Percentiles rank a stretch among this genome's conserved stretches.
phyloP scores from a whole-genome alignment of 1,284 basidiomycete genomes.

The Microbotryum scabiosae region DNA sequence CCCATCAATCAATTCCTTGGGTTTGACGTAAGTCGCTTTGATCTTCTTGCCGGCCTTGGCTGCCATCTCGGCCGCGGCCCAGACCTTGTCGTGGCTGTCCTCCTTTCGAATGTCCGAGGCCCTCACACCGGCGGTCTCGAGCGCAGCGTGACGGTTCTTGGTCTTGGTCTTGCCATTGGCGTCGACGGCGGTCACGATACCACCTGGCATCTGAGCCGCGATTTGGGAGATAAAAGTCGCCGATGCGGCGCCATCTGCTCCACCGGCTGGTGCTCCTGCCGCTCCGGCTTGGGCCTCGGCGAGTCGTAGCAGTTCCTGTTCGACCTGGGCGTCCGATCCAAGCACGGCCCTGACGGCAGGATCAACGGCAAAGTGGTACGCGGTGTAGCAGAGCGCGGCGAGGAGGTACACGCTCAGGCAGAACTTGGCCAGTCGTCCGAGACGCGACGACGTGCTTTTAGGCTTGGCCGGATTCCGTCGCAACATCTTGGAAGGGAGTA shows the following conservation, averaged over 20 bases:
- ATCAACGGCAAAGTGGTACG: slow-evolving; percentile 21
- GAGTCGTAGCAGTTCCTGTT: too few relatives aligned
- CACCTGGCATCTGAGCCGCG: not conserved
- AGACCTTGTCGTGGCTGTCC: slow-evolving; percentile 25
- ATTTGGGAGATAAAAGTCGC: not conserved
- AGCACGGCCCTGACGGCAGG: slow-evolving; percentile 8
- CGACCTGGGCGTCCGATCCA: not conserved
- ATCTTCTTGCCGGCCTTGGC: slow-evolving; percentile 21
- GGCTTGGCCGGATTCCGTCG: not conserved
- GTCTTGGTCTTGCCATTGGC: not conserved
- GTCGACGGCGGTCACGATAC: too few relatives aligned
- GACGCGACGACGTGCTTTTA: slow-evolving; percentile 1
- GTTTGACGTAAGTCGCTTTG: slow-evolving; percentile 16
- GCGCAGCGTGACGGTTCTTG: slow-evolving; percentile 24
- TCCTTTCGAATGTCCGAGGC: slow-evolving; percentile 28
- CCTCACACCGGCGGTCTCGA: slow-evolving; percentile 29
- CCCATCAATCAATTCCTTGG: slow-evolving; percentile 17
- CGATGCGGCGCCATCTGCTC: not conserved
- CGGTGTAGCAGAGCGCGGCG: slow-evolving; percentile 30
- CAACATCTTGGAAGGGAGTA: too few relatives aligned
- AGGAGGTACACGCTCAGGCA: slow-evolving; percentile 29
- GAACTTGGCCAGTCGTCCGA: slow-evolving; percentile 22
- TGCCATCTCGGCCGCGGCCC: slow-evolving; percentile 24
- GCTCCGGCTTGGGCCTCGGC: too few relatives aligned
- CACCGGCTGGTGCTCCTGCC: too few relatives aligned